Evolutionary conservation across 495 filamentous ascomycete genomes (phyloP), one percentile per base, ranked within the genome.

Genomic region (Penicillium manginii): DNA sequence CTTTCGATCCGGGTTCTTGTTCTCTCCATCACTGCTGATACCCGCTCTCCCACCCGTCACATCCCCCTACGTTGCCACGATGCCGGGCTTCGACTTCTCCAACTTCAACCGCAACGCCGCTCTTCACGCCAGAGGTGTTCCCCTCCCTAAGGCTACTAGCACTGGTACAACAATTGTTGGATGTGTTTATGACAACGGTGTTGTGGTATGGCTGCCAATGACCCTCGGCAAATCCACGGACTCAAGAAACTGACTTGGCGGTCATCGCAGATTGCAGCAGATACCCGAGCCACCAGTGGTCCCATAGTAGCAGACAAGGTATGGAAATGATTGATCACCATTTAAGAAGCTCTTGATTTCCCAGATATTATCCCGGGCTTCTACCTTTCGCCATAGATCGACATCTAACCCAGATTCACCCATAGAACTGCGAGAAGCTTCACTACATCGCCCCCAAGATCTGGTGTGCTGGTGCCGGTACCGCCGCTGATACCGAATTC

Each of bases 141-240:
- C 96, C 52, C 79, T 97, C 54, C 96, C 96, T 57, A 97, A 97
- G 81, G 96, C 96, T 53, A 99, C 96, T 55, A 96, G 92, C 75
- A 99, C 96, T 51, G 96, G 96, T 81, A 99, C 96, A 39, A 99
- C 96, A 63, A 99, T 99, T 80, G 96, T 99, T 32, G 96, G 96
- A 63, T 98, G 94, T 72, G 87, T 97, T 80, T 99, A 84, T 66
- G 92, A 97, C 77, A 93, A 93, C 45, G 96, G 96, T 51, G 96
- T 99, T 52, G 96, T 96, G 75, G 90, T 93, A 72, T 62, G 88
- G 78, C 42, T 43, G 1, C 43, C 39, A 49, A 50, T 23, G 45
- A 64, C 37, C 18, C 17, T 32, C 26, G 9, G 26, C 26, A 26
- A 32, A 18, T 35, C 45, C 45, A 32, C n/a, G 43, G 31, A 12